A percentile compares a stretch with the other conserved stretches of the same genome.
phyloP scores from a whole-genome alignment of 2,329 filamentous ascomycete species.

The Fusarium euwallaceae region DNA sequence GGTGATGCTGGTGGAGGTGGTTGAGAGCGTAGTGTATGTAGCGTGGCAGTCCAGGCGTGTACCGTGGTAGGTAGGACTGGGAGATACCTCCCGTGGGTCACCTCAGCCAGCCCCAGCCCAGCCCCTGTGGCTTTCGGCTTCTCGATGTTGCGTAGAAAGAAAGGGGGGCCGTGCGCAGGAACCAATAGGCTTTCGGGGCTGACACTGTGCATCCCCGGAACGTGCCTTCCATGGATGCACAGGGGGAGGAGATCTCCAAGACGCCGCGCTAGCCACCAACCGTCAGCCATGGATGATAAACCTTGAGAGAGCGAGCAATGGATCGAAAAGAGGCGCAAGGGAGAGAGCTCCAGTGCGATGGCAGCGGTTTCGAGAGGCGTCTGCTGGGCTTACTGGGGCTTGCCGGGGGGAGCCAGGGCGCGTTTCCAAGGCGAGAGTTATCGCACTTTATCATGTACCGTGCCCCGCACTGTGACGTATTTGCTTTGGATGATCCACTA shows the following conservation, averaged over 20 bases:
- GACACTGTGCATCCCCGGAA: conserved; percentile 21
- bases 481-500: conserved; percentile 10
- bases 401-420: not conserved
- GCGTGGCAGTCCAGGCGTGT: not conserved
- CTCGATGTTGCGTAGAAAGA: conserved; percentile 14
- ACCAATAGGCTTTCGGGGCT: conserved; percentile 12
- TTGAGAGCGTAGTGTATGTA: not conserved
- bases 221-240: not conserved
- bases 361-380: conserved; percentile 9
- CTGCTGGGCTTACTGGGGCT: not conserved
- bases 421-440: not conserved
- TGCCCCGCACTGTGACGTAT: not conserved
- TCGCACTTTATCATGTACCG: conserved; percentile 1
- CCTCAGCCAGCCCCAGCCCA: conserved; percentile 1
- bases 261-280: not conserved
- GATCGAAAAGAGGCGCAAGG: not conserved
- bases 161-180: conserved; percentile 26
- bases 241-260: not conserved
- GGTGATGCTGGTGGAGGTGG: not conserved
- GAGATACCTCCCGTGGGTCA: not conserved
- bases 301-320: not conserved
- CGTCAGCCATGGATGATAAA: not conserved
- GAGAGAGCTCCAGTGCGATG: conserved; percentile 5
- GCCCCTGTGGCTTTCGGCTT: conserved; percentile 17
- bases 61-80: not conserved